phyloP scores from a whole-genome alignment of 495 filamentous ascomycete species.

The Cairneyella variabilis region DNA sequence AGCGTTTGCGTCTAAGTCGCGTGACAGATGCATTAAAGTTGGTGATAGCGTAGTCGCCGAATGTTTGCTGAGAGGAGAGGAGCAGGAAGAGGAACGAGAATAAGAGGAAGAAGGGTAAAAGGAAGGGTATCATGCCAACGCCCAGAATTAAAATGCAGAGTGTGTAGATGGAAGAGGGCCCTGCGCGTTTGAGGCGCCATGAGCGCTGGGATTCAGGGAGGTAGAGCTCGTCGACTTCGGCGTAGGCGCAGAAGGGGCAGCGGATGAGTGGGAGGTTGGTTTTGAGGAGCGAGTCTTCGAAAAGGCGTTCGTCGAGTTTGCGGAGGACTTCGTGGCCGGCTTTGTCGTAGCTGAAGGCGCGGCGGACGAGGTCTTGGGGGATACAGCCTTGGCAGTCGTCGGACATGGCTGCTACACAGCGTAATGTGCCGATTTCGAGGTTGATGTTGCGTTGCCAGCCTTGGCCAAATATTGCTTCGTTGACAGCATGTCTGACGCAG shows the following conservation, averaged over 20 bases:
- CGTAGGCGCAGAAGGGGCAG: constrained; percentile 90
- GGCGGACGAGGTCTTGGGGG: constrained; percentile 59
- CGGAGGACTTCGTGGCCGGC: constrained; percentile 64
- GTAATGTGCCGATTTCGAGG: constrained; percentile 61
- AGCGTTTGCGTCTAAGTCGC: constrained; percentile 60
- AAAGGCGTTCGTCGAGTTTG: constrained; percentile 72
- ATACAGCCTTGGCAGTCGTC: constrained; percentile 73
- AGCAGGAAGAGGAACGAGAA: constrained; percentile 34
- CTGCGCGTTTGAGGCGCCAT: constrained; percentile 46
- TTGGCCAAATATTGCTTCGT: constrained; percentile 88
- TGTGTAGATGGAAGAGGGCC: constrained; percentile 35
- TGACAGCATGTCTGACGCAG: constrained; percentile 74
- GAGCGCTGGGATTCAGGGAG: constrained; percentile 43
- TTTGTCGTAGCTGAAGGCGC: constrained; percentile 63
- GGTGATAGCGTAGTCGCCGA: constrained; percentile 32
- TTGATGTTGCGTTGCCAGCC: constrained; percentile 82
- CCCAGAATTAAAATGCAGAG: constrained; percentile 38
- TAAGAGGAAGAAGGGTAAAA: constrained; percentile 46
- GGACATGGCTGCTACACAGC: constrained; percentile 71
- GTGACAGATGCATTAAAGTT: constrained; percentile 51
- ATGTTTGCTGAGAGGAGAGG: constrained; percentile 31
- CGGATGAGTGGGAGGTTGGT: constrained; percentile 71
- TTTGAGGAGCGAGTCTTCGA: constrained; percentile 65
- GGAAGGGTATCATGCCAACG: constrained; percentile 45
- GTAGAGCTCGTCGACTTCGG: constrained; percentile 78